phyloP scores from a whole-genome alignment of 2,329 filamentous ascomycete species.

The Fusarium tanahbumbuense region DNA sequence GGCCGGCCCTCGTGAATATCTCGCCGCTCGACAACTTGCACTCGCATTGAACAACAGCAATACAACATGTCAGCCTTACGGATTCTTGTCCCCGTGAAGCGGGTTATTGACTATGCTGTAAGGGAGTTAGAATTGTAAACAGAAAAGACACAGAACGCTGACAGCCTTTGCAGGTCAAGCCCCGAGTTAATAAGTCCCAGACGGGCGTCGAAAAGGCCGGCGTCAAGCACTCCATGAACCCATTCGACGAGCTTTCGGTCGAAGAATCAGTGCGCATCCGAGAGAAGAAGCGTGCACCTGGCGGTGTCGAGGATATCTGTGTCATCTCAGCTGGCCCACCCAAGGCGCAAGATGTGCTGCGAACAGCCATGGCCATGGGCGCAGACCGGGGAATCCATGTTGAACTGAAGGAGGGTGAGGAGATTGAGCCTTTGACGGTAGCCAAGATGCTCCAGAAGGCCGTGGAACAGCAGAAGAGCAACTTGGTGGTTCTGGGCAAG shows the following conservation, averaged over 20 bases:
- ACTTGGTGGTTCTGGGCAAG: conserved; percentile 94
- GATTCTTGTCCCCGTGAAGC: conserved; percentile 84
- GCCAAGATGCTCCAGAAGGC: conserved; percentile 88
- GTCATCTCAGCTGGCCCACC: conserved; percentile 88
- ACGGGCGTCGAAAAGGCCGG: conserved; percentile 92
- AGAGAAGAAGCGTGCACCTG: conserved; percentile 79
- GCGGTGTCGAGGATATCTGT: conserved; percentile 90
- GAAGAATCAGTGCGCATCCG: conserved; percentile 96
- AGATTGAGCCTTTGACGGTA: conserved; percentile 89
- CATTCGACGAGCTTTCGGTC: conserved; percentile 97
- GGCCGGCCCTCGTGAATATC: conserved; percentile 34
- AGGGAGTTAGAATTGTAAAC: conserved; percentile 44
- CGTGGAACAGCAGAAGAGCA: conserved; percentile 85
- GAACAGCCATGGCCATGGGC: conserved; percentile 98
- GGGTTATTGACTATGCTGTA: conserved; percentile 89
- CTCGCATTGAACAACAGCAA: conserved; percentile 46
- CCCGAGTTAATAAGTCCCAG: conserved; percentile 75
- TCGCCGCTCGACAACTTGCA: conserved; percentile 39
- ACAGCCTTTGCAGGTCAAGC: conserved; percentile 66
- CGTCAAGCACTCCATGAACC: conserved; percentile 98
- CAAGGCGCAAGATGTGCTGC: conserved; percentile 88
- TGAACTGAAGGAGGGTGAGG: conserved; percentile 78
- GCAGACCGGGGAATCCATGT: conserved; percentile 93
- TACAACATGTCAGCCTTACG: conserved; percentile 70
- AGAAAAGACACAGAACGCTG: conserved; percentile 20